Evolutionary conservation across 176 grass and related monocot genomes (phyloP), one percentile per base, ranked within the genome.

Genomic region (Urochloa ruziziensis): DNA sequence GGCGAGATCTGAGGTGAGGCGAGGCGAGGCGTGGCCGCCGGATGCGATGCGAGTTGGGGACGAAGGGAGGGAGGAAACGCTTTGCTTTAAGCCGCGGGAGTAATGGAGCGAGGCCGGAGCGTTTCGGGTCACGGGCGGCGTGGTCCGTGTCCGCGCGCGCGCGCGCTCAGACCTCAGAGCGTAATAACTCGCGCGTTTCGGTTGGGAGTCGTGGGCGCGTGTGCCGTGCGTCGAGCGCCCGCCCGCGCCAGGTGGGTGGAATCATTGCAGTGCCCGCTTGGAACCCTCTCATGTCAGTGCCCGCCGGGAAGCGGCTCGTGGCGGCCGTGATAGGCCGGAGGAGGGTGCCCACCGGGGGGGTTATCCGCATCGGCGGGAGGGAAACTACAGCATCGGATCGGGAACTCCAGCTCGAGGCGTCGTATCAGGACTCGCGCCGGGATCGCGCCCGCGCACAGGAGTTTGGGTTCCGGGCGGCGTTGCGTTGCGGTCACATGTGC

Each of bases 101-200:
- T 21, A 54, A 68, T 24, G 21, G 27, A 44, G 37, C 37, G 66
- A 43, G 37, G 65, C 10, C 5, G 75, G 77, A 85, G 88, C 78
- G 78, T 77, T 90, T 57, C 11, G 63, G 83, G 83, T 86, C 56
- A 89, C 67, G 76, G 77, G 42, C 32, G 23, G 52, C 51, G 70
- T 27, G 51, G n/a, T n/a, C 43, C 62, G 62, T 80, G 63, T 40
- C 49, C 72, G 73, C 79, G 77, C 78, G 78, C 69, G n/a, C n/a
- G n/a, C n/a, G n/a, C n/a, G n/a, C n/a, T n/a, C n/a, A n/a, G n/a
- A n/a, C n/a, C n/a, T n/a, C n/a, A 76, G 76, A 33, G 88, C 77
- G 71, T 86, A 86, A 82, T 89, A 72, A 82, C 78, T 86, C 72
- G 78, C 56, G 83, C 83, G 83, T 63, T 90, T 76, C 71, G 5